Evolutionary conservation across 441 rosid genomes (phyloP).

Genomic region (Mallotus repandus): DNA sequence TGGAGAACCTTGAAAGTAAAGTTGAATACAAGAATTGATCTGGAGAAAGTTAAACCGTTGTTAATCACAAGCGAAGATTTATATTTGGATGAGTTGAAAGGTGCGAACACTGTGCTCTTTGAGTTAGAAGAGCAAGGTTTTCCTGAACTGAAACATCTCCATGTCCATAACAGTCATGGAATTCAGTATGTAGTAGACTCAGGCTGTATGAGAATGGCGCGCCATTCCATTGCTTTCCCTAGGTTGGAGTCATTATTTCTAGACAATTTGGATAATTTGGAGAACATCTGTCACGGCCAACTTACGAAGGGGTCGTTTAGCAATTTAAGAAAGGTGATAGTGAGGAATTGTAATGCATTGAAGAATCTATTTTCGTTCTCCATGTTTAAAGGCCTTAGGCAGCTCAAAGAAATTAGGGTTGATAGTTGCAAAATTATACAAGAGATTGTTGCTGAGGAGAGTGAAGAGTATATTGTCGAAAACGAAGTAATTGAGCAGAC

Average conservation of each 20-base stretch:
- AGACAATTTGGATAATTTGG: background rate
- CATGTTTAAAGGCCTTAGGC: background rate
- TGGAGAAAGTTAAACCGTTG: background rate
- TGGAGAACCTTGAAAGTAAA: conserved; percentile 19
- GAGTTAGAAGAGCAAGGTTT: conserved; percentile 20
- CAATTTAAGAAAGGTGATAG: conserved; percentile 13
- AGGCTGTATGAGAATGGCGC: background rate
- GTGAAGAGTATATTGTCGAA: background rate
- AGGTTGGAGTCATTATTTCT: conserved; percentile 12
- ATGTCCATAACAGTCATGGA: conserved; percentile 3
- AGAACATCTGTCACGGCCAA: background rate
- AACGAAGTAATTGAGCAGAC: background rate
- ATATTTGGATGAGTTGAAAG: conserved; percentile 1
- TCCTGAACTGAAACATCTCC: conserved; percentile 20
- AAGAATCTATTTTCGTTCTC: conserved; percentile 23
- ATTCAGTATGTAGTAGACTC: conserved; percentile 8
- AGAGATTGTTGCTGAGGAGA: conserved; percentile 10
- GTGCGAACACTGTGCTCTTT: conserved; percentile 4
- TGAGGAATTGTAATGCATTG: conserved; percentile 6
- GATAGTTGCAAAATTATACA: background rate
- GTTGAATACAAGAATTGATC: background rate
- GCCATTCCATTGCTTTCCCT: background rate
- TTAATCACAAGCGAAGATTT: conserved; percentile 17
- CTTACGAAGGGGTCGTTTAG: background rate
- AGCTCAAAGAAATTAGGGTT: conserved; percentile 15